A percentile compares a stretch with the other conserved stretches of the same genome.
phyloP scores from a whole-genome alignment of 148 eudicot species.

The Vaccinium vitisidaea region DNA sequence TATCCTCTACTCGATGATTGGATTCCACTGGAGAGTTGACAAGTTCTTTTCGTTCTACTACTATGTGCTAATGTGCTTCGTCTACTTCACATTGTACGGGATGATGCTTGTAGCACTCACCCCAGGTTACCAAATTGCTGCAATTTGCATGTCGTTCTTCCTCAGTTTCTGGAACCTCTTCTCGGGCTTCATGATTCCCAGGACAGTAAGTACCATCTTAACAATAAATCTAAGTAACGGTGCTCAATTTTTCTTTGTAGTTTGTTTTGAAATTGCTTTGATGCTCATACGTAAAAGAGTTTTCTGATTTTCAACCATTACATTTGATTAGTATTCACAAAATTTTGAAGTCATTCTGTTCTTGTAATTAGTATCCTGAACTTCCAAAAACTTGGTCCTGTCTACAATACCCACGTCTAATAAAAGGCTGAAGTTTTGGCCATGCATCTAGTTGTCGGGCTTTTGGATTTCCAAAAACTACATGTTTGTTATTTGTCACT shows the following conservation, averaged over 20 bases:
- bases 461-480: too few species aligned
- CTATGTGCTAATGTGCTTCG: slow-evolving; percentile 42
- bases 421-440: too few species aligned
- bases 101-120: slow-evolving; percentile 60
- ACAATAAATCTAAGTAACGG: not conserved
- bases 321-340: too few species aligned
- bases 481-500: too few species aligned
- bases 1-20: slow-evolving; percentile 45
- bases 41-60: slow-evolving; percentile 45
- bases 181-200: slow-evolving; percentile 47
- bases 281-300: too few species aligned
- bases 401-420: too few species aligned
- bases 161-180: slow-evolving; percentile 52
- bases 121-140: slow-evolving; percentile 42
- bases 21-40: slow-evolving; percentile 30
- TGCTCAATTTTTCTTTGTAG: not conserved
- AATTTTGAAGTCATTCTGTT: too few species aligned
- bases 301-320: too few species aligned
- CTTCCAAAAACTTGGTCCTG: too few species aligned
- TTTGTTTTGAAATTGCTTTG: too few species aligned
- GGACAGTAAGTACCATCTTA: slow-evolving; percentile 29
- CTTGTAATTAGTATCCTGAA: too few species aligned
- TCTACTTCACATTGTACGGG: slow-evolving; percentile 46
- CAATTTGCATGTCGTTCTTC: slow-evolving; percentile 47
- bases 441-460: too few species aligned